phyloP scores from a whole-genome alignment of 176 grass and related monocot genomes.

The Avena eriantha region DNA sequence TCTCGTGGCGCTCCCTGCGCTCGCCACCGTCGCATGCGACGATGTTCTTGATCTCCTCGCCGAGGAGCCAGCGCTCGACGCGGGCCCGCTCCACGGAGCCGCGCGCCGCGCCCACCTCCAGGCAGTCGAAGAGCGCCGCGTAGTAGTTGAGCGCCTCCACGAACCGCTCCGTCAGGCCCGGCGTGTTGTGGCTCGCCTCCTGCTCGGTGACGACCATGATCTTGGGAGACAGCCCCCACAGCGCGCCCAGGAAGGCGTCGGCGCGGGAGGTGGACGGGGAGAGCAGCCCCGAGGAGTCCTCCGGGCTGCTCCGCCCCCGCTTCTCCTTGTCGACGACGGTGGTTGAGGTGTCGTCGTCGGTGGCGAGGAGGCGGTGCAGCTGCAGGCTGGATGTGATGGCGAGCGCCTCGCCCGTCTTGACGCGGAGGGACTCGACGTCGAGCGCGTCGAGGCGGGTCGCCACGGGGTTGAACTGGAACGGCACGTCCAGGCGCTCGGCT shows the following conservation, averaged over 20 bases:
- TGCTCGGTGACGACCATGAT: slow-evolving; percentile 83
- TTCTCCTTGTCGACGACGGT: not conserved
- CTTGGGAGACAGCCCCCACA: slow-evolving; percentile 73
- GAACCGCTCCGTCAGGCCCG: slow-evolving; percentile 71
- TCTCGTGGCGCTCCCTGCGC: slow-evolving; percentile 81
- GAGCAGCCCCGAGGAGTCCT: slow-evolving; percentile 40
- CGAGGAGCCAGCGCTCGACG: slow-evolving; percentile 77
- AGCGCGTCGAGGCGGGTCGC: slow-evolving; percentile 57
- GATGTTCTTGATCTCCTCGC: slow-evolving; percentile 92
- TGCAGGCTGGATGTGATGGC: slow-evolving; percentile 77
- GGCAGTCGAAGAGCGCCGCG: slow-evolving; percentile 89
- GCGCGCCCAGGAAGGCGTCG: slow-evolving; percentile 63
- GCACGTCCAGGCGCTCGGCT: slow-evolving; percentile 85
- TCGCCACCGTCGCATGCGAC: slow-evolving; percentile 79
- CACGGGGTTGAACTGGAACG: slow-evolving; percentile 92
- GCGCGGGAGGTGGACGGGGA: slow-evolving; percentile 49
- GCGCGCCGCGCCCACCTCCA: slow-evolving; percentile 67
- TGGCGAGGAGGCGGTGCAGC: slow-evolving; percentile 70
- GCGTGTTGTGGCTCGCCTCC: slow-evolving; percentile 86
- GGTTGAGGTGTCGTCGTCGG: slow-evolving; percentile 7
- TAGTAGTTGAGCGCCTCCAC: slow-evolving; percentile 93
- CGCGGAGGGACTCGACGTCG: slow-evolving; percentile 70
- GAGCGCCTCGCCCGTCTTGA: slow-evolving; percentile 90
- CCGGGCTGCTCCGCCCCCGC: slow-evolving; percentile 29
- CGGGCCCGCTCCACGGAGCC: slow-evolving; percentile 77